Evolutionary conservation across 331 rosid species (phyloP).

Genomic region (Malus hybrid): DNA sequence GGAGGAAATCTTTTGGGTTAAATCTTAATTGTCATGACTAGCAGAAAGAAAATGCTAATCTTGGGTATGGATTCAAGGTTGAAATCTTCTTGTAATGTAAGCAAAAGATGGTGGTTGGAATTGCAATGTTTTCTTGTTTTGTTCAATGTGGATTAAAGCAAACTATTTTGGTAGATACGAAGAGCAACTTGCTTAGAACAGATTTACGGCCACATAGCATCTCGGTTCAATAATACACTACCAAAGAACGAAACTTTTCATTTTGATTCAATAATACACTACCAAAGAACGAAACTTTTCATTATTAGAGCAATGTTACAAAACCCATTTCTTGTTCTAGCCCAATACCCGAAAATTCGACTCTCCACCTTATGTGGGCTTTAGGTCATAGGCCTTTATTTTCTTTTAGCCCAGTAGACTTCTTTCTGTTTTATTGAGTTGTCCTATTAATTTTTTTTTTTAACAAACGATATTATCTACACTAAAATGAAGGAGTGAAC

Average conservation of each 20-base stretch:
- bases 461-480: no score
- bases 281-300: neutral
- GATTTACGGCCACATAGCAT: neutral
- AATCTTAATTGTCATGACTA: neutral
- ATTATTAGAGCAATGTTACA: neutral
- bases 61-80: neutral
- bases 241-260: no score
- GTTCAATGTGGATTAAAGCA: neutral
- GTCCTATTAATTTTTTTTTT: no score
- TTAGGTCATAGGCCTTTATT: no score
- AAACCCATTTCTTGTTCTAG: neutral
- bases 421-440: no score
- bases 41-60: neutral
- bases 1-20: neutral
- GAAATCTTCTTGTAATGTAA: neutral
- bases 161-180: neutral
- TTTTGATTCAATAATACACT: no score
- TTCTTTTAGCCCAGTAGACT: no score
- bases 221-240: neutral
- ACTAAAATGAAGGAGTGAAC: accelerated
- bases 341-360: neutral
- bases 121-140: neutral
- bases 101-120: neutral
- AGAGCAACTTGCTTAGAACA: neutral
- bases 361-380: no score